These are phyloP conservation scores for Eucommia ulmoides DNA, from an alignment of 257 asterid genomes.

Conservation along the genomic window DNA sequence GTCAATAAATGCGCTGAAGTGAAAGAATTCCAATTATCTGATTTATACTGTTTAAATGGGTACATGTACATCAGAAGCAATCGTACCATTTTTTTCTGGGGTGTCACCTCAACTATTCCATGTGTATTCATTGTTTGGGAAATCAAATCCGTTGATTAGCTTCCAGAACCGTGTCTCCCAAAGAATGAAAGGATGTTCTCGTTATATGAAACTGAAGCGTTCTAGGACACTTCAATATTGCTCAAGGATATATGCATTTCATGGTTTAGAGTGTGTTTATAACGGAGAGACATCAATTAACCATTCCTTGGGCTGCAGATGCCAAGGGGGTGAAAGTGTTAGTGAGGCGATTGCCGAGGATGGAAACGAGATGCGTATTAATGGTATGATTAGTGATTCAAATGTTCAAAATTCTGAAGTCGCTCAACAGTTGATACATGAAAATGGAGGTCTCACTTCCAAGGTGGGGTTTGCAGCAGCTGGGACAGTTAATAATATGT, in stretches of 20 bases:
- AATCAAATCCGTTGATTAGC: slow-evolving; percentile 26
- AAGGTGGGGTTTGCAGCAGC: slow-evolving; percentile 22
- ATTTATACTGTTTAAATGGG: slow-evolving; percentile 34
- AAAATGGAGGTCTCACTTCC: slow-evolving; percentile 17
- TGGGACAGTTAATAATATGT: slow-evolving; percentile 17
- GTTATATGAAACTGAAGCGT: slow-evolving; percentile 14
- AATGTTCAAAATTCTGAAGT: slow-evolving; percentile 17
- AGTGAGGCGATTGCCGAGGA: slow-evolving; percentile 25
- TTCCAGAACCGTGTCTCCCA: slow-evolving; percentile 11
- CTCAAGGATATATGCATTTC: slow-evolving; percentile 11
- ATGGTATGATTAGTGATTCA: slow-evolving; percentile 20
- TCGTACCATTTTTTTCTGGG: slow-evolving; percentile 27
- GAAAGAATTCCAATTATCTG: neutral
- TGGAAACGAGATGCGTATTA: slow-evolving; percentile 22
- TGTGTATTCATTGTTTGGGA: slow-evolving; percentile 11
- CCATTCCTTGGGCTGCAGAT: slow-evolving; percentile 33
- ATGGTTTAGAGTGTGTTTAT: slow-evolving; percentile 8
- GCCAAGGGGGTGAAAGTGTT: slow-evolving; percentile 34
- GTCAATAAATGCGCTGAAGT: neutral
- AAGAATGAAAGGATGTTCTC: slow-evolving; percentile 9
- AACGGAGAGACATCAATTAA: slow-evolving; percentile 5
- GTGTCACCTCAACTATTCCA: slow-evolving; percentile 19
- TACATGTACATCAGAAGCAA: slow-evolving; percentile 34
- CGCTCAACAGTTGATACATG: slow-evolving; percentile 16
- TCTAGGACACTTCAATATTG: slow-evolving; percentile 4